Evolutionary conservation across 2,329 filamentous ascomycete species (phyloP), one percentile per base, ranked within the genome.

Genomic region (Colletotrichum coccodes): DNA sequence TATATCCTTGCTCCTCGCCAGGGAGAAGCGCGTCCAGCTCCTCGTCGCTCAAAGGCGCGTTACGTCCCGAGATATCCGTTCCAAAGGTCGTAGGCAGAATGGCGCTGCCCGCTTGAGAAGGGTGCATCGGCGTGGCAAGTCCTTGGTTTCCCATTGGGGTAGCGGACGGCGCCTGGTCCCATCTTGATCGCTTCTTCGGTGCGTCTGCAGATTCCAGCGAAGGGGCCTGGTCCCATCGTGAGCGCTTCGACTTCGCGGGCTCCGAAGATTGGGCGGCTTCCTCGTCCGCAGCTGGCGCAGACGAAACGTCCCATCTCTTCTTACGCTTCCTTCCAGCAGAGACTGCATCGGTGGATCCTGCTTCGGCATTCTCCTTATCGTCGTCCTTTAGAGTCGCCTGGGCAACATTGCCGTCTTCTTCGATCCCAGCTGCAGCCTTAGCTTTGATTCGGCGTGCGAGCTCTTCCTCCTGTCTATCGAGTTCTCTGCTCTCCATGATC

Each of bases 1-100:
- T 95, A 85, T 97, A 99, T 46, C 96, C 96, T 75, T 98, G 93
- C 0, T 89, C 89, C 76, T 97, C 94, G 2, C 91, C 91, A 1
- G 96, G 96, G 7, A 99, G 89, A 85, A 99, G 93, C 77, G 92
- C 85, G 76, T 99, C 93, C 56, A 99, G 90, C 78, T 98, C 95
- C 79, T 99, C 96, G 74, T 99, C 96, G 47, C 95, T 96, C 47
- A 97, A 84, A 6, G 94, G 87, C 68, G 92, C 90, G 79, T 95
- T 96, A 71, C 95, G 92, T 62, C 85, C 89, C 47, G 92, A 90
- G 59, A 96, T 88, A 76, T 98, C 95, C 49, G 91, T 92, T 58
- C 94, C 94, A 76, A 97, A 97, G 9, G 89, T 84, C n/a, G 85
- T 83, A 18, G 88, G 85, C 50, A 85, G 81, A 73, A 84, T 79